phyloP scores from a whole-genome alignment of 192 early-diverging fungal species.

The Spizellomyces punctatus region DNA sequence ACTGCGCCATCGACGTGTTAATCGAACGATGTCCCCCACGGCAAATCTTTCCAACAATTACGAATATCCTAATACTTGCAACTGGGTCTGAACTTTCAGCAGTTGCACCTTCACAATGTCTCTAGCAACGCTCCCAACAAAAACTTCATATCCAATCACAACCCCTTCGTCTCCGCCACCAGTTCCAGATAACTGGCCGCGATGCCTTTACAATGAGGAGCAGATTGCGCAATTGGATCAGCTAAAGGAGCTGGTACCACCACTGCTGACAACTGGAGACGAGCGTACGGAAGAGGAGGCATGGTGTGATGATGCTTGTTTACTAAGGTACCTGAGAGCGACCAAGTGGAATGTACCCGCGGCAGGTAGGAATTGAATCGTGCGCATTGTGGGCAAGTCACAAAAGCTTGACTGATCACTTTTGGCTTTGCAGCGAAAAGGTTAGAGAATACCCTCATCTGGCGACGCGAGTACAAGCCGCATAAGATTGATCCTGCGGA shows the following conservation, averaged over 20 bases:
- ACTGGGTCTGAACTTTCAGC: no score
- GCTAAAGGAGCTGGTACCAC: conserved; percentile 4
- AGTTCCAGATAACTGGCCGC: conserved; percentile 17
- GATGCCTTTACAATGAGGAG: conserved; percentile 4
- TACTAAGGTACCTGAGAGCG: conserved; percentile 71
- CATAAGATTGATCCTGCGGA: conserved; percentile 68
- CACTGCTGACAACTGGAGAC: background rate
- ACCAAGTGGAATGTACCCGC: conserved; percentile 72
- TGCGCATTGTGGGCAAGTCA: background rate
- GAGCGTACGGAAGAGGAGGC: conserved; percentile 28
- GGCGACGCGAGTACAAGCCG: conserved; percentile 76
- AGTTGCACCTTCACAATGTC: no score
- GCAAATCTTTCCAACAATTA: no score
- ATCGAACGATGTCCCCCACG: no score
- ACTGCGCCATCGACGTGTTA: no score
- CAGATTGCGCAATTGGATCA: conserved; percentile 26
- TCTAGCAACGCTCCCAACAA: no score
- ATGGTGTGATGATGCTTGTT: conserved; percentile 53
- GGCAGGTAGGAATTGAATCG: conserved; percentile 39
- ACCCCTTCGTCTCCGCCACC: conserved; percentile 16
- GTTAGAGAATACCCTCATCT: conserved; percentile 74
- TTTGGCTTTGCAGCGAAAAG: conserved; percentile 42
- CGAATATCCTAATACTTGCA: no score
- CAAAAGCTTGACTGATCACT: conserved; percentile 2
- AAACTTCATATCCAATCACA: background rate